Evolutionary conservation across 345 rosid genomes (phyloP).

Genomic region (Microthlaspi erraticum): DNA sequence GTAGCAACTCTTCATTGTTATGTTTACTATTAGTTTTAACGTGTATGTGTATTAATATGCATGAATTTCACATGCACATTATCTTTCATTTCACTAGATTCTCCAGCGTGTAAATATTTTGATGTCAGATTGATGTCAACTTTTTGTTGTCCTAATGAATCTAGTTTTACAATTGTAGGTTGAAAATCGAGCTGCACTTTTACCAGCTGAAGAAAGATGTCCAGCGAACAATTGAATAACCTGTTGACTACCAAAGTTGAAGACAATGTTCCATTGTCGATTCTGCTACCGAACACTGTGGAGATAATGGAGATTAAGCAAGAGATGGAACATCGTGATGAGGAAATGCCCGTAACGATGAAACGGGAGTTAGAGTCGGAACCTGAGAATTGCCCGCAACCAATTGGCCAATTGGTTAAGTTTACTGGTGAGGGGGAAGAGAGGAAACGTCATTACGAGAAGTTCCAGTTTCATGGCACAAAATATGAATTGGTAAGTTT

Average conservation of each 20-base stretch:
- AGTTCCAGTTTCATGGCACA: neutral
- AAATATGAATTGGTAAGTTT: slow-evolving; percentile 25
- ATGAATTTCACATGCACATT: neutral
- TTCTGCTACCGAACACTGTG: no score
- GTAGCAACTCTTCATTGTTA: no score
- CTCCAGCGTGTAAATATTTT: neutral
- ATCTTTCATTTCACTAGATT: neutral
- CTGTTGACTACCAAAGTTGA: slow-evolving; percentile 63
- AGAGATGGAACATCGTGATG: neutral
- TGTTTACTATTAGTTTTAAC: no score
- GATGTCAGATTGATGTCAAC: neutral
- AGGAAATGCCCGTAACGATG: neutral
- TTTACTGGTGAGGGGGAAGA: neutral
- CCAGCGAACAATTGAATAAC: slow-evolving; percentile 58
- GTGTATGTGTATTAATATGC: neutral
- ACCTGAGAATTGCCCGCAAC: neutral
- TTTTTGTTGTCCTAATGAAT: neutral
- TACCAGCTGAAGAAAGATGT: slow-evolving; percentile 38
- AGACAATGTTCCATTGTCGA: slow-evolving; percentile 40
- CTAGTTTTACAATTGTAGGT: neutral
- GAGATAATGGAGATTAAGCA: neutral
- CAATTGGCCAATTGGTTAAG: neutral
- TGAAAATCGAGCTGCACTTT: neutral
- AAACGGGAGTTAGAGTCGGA: neutral
- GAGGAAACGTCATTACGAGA: neutral